These are phyloP conservation scores for Kockovaella imperatae DNA, from an alignment of 768 basidiomycete species.

Conservation along the genomic window DNA sequence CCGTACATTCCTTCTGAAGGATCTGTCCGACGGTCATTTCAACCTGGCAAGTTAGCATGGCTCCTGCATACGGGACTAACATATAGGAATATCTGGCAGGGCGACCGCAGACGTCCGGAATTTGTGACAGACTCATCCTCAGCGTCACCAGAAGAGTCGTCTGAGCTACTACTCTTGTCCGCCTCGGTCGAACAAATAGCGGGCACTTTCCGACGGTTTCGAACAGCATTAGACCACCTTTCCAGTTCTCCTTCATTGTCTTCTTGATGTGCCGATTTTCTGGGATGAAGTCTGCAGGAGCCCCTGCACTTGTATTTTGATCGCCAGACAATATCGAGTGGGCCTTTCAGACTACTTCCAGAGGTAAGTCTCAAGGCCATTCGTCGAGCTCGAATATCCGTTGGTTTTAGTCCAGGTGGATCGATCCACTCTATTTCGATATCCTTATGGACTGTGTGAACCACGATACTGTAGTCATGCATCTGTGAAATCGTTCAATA, in stretches of 20 bases:
- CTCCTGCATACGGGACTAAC: background rate
- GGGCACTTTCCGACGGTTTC: too few relatives aligned
- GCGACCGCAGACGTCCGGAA: background rate
- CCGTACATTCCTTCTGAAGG: background rate
- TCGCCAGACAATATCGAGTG: conserved; percentile 3
- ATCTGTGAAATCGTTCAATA: background rate
- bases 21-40: conserved; percentile 1
- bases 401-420: conserved; percentile 1
- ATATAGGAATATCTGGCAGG: background rate
- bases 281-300: background rate
- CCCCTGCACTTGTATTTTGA: background rate
- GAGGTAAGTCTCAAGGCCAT: background rate
- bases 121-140: background rate
- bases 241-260: too few relatives aligned
- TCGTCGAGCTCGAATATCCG: conserved; percentile 5
- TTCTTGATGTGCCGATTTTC: too few relatives aligned
- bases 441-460: background rate
- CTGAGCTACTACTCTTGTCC: too few relatives aligned
- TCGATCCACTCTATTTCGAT: conserved; percentile 3
- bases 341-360: background rate
- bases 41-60: background rate
- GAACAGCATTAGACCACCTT: too few relatives aligned
- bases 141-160: too few relatives aligned
- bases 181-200: too few relatives aligned
- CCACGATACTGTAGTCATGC: conserved; percentile 4